Base-by-base conservation (phyloP, 2,329 filamentous ascomycete genomes). In the Colletotrichum cordylinicola region DNA sequence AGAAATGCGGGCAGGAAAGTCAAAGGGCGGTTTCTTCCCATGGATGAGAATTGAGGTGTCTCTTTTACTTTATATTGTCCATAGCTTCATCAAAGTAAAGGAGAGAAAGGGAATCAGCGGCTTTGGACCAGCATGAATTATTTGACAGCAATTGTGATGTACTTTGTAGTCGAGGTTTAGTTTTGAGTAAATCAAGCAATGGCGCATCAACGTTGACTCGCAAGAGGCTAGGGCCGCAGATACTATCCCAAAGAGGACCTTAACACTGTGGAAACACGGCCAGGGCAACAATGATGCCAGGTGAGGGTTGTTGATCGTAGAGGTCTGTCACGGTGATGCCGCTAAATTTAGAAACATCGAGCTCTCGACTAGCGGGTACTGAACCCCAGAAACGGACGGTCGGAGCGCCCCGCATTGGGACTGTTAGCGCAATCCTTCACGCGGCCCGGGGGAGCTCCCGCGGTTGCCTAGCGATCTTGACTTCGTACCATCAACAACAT, bases 121-220 rank as follows among this genome's bases (percentile, higher is more conserved):
- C 6, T n/a, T 18, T 43, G n/a, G 0, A n/a, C 18, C 10, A 4
- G 18, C n/a, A 43, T 43, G 10, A 12, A 2, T 43, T 1, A 4
- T 43, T n/a, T n/a, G 9, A 12, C 0, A 43, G 1, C 2, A 43
- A 3, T 43, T n/a, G 0, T 10, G 1, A 18, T 43, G 3, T n/a
- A 3, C n/a, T 43, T 43, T 6, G 39, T 1, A 43, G n/a, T 18
- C 39, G 18, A 4, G 10, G 9, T n/a, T 43, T 43, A 24, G 24
- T 24, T 43, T 43, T 43, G 3, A 43, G 1, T 2, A 4, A 18
- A 12, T 48, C n/a, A n/a, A 18, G 39, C 39, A 43, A 6, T 39
- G 3, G 10, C 5, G 1, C 5, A 6, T 48, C 9, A 12, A 18
- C n/a, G 3, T 48, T 48, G 18, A 48, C 39, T 48, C 1, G 8